Evolutionary conservation across 176 grass and related monocot genomes (phyloP).

Genomic region (Eleusine coracana): DNA sequence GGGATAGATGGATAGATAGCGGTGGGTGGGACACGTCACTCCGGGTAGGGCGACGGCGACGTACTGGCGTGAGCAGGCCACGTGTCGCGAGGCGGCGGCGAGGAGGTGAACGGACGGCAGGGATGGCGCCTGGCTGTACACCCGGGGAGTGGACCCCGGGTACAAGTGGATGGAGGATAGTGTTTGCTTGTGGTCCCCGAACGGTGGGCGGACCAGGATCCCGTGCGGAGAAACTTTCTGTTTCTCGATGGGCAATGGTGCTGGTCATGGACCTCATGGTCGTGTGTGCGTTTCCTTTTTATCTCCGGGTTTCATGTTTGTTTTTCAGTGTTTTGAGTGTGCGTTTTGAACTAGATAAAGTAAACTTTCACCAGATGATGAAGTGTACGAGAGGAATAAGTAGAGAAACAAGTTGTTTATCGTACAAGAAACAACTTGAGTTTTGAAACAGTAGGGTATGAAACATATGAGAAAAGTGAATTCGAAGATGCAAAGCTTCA

Average conservation of each 20-base stretch:
- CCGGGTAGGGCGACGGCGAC: constrained; percentile 3
- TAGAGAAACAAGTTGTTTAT: neutral
- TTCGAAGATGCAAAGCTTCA: neutral
- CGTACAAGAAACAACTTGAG: neutral
- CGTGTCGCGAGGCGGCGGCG: constrained; percentile 3
- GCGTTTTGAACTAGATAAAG: too few relatives aligned
- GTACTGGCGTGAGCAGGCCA: neutral
- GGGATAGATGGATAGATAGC: neutral
- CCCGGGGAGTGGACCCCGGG: neutral
- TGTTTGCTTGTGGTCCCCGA: constrained; percentile 5
- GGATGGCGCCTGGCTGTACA: constrained; percentile 16
- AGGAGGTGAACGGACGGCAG: constrained; percentile 8
- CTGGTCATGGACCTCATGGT: neutral
- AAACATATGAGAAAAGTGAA: neutral
- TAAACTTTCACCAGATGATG: neutral
- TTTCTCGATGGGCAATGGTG: neutral
- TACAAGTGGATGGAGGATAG: constrained; percentile 41
- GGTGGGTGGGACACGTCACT: constrained; percentile 44
- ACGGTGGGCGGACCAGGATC: neutral
- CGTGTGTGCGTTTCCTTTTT: too few relatives aligned
- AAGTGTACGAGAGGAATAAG: too few relatives aligned
- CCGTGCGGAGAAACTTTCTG: neutral
- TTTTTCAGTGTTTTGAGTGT: too few relatives aligned
- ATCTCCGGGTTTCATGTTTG: too few relatives aligned
- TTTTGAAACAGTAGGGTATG: neutral